Evolutionary conservation across 2,329 filamentous ascomycete genomes (phyloP).

Genomic region (Dactylellina leptospora): DNA sequence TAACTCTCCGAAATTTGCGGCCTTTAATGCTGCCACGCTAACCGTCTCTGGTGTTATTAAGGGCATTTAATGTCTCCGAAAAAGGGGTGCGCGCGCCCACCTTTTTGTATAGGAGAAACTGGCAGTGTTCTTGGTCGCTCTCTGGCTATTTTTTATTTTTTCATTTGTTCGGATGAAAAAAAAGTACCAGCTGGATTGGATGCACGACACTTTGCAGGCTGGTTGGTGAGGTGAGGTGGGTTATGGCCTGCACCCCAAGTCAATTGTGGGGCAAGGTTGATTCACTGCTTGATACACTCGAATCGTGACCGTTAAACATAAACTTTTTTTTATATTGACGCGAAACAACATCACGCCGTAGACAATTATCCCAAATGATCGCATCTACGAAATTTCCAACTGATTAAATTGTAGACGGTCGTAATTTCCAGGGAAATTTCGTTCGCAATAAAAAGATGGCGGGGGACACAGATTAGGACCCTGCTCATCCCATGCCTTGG

Average conservation of each 20-base stretch:
- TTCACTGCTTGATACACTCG: background rate
- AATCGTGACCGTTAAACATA: background rate
- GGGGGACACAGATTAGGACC: too few relatives aligned
- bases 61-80: conserved; percentile 47
- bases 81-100: conserved; percentile 51
- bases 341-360: conserved; percentile 13
- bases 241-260: too few relatives aligned
- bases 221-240: conserved; percentile 4
- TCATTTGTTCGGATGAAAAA: conserved; percentile 21
- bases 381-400: background rate
- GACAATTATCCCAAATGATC: background rate
- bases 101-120: conserved; percentile 44
- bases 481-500: too few relatives aligned
- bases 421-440: conserved; percentile 38
- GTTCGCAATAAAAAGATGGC: background rate
- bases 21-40: conserved; percentile 30
- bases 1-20: conserved; percentile 51
- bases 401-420: too few relatives aligned
- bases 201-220: conserved; percentile 46
- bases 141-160: conserved; percentile 12
- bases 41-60: conserved; percentile 34
- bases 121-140: background rate
- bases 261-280: conserved; percentile 24
- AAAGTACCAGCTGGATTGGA: conserved; percentile 20
- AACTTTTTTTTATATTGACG: conserved; percentile 15